Evolutionary conservation across 345 rosid genomes (phyloP).

Genomic region (Brassica juncea): DNA sequence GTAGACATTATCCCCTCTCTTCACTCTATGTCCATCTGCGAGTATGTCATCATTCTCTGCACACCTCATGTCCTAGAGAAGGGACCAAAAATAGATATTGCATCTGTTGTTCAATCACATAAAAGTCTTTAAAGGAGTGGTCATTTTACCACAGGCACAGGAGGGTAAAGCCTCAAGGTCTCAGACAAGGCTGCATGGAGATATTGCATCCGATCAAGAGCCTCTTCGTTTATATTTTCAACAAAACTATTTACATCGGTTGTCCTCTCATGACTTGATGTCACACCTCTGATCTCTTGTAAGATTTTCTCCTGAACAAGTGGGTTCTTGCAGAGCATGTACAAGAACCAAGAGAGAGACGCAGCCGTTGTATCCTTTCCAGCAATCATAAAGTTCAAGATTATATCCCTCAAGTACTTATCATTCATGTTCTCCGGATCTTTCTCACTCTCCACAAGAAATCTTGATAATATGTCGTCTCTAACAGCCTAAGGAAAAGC

Average conservation of each 20-base stretch:
- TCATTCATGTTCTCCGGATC: slow-evolving; percentile 64
- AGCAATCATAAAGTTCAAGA: slow-evolving; percentile 65
- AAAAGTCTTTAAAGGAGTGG: neutral
- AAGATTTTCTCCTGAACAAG: slow-evolving; percentile 63
- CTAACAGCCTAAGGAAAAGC: slow-evolving; percentile 45
- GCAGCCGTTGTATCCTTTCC: slow-evolving; percentile 70
- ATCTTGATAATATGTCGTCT: slow-evolving; percentile 69
- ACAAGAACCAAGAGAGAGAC: slow-evolving; percentile 71
- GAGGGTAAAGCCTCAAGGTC: slow-evolving; percentile 72
- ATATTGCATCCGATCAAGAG: slow-evolving; percentile 67
- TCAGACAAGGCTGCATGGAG: slow-evolving; percentile 80
- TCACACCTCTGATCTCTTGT: slow-evolving; percentile 53
- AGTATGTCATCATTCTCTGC: slow-evolving; percentile 66
- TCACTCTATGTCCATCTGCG: slow-evolving; percentile 65
- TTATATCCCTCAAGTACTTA: slow-evolving; percentile 63
- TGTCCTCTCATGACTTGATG: slow-evolving; percentile 30
- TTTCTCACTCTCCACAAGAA: slow-evolving; percentile 58
- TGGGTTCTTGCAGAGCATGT: slow-evolving; percentile 73
- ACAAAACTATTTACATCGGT: slow-evolving; percentile 44
- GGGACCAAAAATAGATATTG: neutral
- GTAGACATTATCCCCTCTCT: slow-evolving; percentile 59
- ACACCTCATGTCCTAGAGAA: slow-evolving; percentile 57
- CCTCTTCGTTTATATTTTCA: slow-evolving; percentile 44
- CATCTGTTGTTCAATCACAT: neutral
- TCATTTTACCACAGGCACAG: slow-evolving; percentile 52